These are phyloP conservation scores for Globisporangium cylindrosporum DNA, from an alignment of 352 stramenopile genomes.

Conservation along the genomic window DNA sequence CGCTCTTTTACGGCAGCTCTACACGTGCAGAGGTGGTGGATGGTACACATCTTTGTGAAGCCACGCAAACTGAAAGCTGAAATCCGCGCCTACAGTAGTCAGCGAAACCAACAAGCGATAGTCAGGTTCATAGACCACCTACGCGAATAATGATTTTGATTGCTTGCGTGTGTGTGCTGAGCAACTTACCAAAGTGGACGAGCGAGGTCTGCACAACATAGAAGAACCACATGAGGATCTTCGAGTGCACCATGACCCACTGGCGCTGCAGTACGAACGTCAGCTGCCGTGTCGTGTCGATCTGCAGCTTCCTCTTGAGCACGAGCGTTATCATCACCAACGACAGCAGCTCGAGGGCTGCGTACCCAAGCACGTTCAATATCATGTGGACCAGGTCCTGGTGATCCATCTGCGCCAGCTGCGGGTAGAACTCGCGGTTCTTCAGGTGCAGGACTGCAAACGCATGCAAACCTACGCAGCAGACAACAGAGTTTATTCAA, in stretches of 20 bases:
- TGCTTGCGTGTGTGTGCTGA: neutral
- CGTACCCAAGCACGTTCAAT: neutral
- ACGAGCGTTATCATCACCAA: neutral
- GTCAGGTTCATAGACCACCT: too few species aligned
- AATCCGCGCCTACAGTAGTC: neutral
- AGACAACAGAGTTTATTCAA: neutral
- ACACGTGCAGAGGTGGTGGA: neutral
- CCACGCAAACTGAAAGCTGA: slow-evolving; percentile 11
- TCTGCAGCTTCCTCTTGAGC: slow-evolving; percentile 3
- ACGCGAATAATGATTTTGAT: too few species aligned
- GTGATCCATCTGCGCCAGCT: neutral
- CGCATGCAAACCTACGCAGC: neutral
- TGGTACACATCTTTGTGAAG: neutral
- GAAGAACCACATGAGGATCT: slow-evolving; percentile 7
- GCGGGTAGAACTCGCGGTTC: slow-evolving; percentile 7
- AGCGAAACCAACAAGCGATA: neutral
- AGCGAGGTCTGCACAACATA: slow-evolving; percentile 7
- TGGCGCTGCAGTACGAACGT: slow-evolving; percentile 3
- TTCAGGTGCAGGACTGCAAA: neutral
- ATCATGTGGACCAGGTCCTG: neutral
- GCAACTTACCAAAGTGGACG: neutral
- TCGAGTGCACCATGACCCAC: slow-evolving; percentile 1
- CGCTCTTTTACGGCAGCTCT: neutral
- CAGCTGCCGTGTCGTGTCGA: slow-evolving; percentile 1
- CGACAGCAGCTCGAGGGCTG: neutral